Evolutionary conservation across 495 filamentous ascomycete species (phyloP), one percentile per base, ranked within the genome.

Genomic region (Daldinia grandis): DNA sequence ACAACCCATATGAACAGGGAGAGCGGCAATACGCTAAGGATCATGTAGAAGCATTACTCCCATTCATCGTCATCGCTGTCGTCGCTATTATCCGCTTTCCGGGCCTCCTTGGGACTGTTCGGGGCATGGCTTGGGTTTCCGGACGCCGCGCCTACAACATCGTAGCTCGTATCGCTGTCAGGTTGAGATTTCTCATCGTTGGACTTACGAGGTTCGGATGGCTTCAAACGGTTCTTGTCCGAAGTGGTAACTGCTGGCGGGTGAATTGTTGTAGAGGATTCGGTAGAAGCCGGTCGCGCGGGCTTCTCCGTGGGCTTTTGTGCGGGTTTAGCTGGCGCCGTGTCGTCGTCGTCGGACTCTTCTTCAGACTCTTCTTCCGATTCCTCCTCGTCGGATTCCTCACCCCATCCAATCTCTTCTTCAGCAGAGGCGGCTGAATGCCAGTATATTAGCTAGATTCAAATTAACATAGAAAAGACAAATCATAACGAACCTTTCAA

Each of bases 131-230:
- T 97, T 10, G 91, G 89, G 7, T 90, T 88, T 17, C 93, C 93
- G 72, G 93, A 96, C 19, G 79, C 70, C 49, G 85, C 85, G n/a
- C 86, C 85, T 42, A 98, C 92, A 35, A 98, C 84, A 77, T 98
- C 94, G 74, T 98, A 98, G 81, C 93, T 96, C 17, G 92, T 91
- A 73, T 98, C 94, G 78, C 93, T 97, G 75, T 92, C 94, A 19
- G 93, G 87, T 68, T 91, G 90, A 14, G 90, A 93, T 56, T 93
- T 92, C 77, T 92, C 89, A 74, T 97, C 94, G 67, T 95, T 89
- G 17, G 93, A 97, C 64, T 91, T 91, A 42, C 93, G 89, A 40
- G 90, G 84, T 71, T 92, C 90, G 53, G 81, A 77, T 21, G 89
- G 78, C 75, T 90, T 91, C 33, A 85, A 82, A 24, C 77, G 77